A percentile compares a stretch with the other conserved stretches of the same genome.
Evolutionary conservation across 495 filamentous ascomycete species (phyloP).

Genomic region (Podospora pseudocomata): DNA sequence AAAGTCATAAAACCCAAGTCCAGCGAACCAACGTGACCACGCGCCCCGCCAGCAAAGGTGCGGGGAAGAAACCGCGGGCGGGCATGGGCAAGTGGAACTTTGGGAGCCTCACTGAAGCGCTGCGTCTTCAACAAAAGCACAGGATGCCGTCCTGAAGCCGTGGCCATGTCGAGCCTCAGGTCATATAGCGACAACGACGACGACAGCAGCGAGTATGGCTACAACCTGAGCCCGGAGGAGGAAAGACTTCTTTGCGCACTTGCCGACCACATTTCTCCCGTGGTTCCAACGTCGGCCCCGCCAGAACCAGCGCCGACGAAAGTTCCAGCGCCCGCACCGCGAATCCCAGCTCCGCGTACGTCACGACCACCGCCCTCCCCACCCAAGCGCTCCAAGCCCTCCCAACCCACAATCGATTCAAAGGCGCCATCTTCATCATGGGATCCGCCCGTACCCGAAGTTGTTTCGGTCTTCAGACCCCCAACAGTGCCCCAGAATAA

Average conservation of each 20-base stretch:
- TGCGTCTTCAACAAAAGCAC: background rate
- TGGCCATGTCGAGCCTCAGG: slow-evolving; percentile 19
- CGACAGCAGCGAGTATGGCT: slow-evolving; percentile 66
- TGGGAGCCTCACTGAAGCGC: background rate
- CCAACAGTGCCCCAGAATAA: background rate
- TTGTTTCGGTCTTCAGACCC: background rate
- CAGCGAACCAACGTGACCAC: background rate
- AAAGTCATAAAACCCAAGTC: too few species aligned
- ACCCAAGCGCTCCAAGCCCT: background rate
- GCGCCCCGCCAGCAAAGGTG: background rate
- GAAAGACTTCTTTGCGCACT: slow-evolving; percentile 31
- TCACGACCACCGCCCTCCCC: background rate
- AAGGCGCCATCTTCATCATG: background rate
- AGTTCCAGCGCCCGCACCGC: slow-evolving; percentile 4
- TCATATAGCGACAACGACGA: slow-evolving; percentile 35
- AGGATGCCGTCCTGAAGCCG: slow-evolving; percentile 1
- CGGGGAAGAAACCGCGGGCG: background rate
- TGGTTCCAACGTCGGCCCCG: slow-evolving; percentile 8
- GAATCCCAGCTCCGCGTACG: background rate
- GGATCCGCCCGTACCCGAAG: background rate
- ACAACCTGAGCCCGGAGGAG: slow-evolving; percentile 65
- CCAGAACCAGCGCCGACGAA: slow-evolving; percentile 1
- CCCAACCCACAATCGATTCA: background rate
- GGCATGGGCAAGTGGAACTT: background rate
- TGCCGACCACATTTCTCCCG: slow-evolving; percentile 18